phyloP scores from a whole-genome alignment of 2,329 filamentous ascomycete genomes.

The Fusarium ambrosium region DNA sequence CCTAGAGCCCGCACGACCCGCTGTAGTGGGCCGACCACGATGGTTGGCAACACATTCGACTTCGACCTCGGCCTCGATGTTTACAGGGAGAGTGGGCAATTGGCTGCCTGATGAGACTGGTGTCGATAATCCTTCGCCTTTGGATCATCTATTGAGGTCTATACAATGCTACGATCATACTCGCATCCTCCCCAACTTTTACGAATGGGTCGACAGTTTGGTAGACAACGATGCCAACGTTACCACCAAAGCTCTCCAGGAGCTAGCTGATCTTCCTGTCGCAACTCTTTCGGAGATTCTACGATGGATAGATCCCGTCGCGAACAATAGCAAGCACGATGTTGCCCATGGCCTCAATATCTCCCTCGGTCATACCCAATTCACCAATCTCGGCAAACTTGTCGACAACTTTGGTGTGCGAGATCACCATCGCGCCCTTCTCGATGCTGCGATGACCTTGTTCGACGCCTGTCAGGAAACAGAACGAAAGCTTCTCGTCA shows the following conservation, averaged over 20 bases:
- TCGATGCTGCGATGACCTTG: slow-evolving; percentile 54
- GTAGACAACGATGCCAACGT: slow-evolving; percentile 30
- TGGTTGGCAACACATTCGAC: slow-evolving; percentile 43
- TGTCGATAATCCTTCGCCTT: slow-evolving; percentile 8
- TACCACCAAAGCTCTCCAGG: slow-evolving; percentile 45
- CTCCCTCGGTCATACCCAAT: slow-evolving; percentile 55
- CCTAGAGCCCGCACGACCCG: slow-evolving; percentile 33
- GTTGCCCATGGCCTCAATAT: slow-evolving; percentile 57
- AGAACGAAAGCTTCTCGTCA: slow-evolving; percentile 47
- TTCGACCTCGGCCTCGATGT: slow-evolving; percentile 10
- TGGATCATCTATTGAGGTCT: slow-evolving; percentile 49
- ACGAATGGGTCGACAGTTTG: slow-evolving; percentile 47
- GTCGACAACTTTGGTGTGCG: slow-evolving; percentile 62
- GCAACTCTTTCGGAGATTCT: slow-evolving; percentile 75
- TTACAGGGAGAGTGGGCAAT: slow-evolving; percentile 15
- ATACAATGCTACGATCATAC: slow-evolving; percentile 49
- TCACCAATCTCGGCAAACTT: slow-evolving; percentile 53
- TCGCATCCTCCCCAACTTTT: slow-evolving; percentile 44
- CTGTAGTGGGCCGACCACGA: slow-evolving; percentile 41
- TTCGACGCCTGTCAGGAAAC: slow-evolving; percentile 49
- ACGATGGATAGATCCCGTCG: slow-evolving; percentile 70
- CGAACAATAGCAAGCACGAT: slow-evolving; percentile 62
- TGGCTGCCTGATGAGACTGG: background rate
- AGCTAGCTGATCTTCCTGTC: slow-evolving; percentile 60
- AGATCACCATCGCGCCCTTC: slow-evolving; percentile 54